Evolutionary conservation across 1,139 yeast species (phyloP), one percentile per base, ranked within the genome.

Genomic region (Yamadazyma friedrichii): DNA sequence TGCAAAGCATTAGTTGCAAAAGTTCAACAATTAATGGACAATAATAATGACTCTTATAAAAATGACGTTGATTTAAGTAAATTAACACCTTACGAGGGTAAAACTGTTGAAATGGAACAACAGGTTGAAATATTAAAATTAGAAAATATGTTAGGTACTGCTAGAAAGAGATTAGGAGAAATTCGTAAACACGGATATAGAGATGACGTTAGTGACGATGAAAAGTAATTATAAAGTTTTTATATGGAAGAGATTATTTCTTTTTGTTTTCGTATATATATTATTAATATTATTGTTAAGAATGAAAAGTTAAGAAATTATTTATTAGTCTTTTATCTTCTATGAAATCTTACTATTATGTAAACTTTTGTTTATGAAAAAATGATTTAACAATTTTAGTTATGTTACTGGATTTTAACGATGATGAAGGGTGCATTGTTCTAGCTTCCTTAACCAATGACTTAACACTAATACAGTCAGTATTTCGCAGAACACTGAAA

Each of bases 71-170:
- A 88, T 57, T 85, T 83, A 57, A 74, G 85, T 27, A 78, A 75
- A 53, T 65, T 88, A 45, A 76, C 89, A 12, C 78, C 88, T 15
- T 88, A 87, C 57, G 95, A 88, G 60, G 88, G 88, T 53, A 86
- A 86, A 62, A 86, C 95, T 0, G 76, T 81, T 24, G 95, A 91
- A 57, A 88, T 88, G 96, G 95, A 88, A 56, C 96, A 88, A 62
- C 96, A 88, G 60, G 96, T 89, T 11, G 91, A 87, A 59, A 89
- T 88, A 36, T 73, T 88, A 61, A 86, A 87, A 61, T 68, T 88
- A 47, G 96, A 88, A 56, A 87, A 87, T 53, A 78, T 83, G 44
- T 69, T 88, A 51, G 67, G 68, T 39, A 60, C 78, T 10, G 95
- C 96, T 0, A 76, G 96, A 59, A 87, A 85, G 64, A 78, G 87